These are phyloP conservation scores for Colletotrichum orchidophilum DNA, from an alignment of 2,329 filamentous ascomycete genomes.

Conservation along the genomic window DNA sequence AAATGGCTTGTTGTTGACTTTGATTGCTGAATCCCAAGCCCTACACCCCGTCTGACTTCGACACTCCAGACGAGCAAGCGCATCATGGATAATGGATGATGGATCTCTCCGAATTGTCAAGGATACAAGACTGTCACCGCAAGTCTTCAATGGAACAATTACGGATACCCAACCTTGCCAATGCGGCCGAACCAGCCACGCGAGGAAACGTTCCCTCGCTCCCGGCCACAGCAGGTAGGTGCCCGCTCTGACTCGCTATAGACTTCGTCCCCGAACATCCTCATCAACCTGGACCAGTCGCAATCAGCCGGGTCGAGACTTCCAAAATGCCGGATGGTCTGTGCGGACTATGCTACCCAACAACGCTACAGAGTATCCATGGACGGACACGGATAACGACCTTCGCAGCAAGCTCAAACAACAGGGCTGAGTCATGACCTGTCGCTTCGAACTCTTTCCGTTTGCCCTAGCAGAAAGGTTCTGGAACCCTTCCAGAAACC, in stretches of 20 bases:
- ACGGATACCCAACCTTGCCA: neutral
- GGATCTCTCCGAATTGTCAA: neutral
- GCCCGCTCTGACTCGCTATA: constrained; percentile 26
- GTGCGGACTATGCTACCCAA: constrained; percentile 16
- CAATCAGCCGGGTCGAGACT: constrained; percentile 29
- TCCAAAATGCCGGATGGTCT: constrained; percentile 24
- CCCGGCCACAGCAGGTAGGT: neutral
- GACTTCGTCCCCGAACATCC: constrained; percentile 25
- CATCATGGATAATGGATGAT: constrained; percentile 13
- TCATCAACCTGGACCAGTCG: constrained; percentile 30
- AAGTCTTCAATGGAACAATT: neutral
- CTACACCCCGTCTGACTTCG: neutral
- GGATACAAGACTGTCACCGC: neutral
- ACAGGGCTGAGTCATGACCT: constrained; percentile 31
- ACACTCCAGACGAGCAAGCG: neutral
- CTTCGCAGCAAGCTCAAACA: constrained; percentile 9
- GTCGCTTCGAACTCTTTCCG: constrained; percentile 10
- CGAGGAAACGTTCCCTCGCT: constrained; percentile 23
- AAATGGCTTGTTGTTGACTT: neutral
- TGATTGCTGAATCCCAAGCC: neutral
- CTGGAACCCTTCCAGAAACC: constrained; percentile 22
- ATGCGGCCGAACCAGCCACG: neutral
- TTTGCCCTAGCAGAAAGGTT: constrained; percentile 8
- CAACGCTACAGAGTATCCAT: neutral
- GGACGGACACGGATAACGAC: neutral